Base-by-base conservation (phyloP, 352 stramenopile genomes). In the Phytophthora colocasiae region DNA sequence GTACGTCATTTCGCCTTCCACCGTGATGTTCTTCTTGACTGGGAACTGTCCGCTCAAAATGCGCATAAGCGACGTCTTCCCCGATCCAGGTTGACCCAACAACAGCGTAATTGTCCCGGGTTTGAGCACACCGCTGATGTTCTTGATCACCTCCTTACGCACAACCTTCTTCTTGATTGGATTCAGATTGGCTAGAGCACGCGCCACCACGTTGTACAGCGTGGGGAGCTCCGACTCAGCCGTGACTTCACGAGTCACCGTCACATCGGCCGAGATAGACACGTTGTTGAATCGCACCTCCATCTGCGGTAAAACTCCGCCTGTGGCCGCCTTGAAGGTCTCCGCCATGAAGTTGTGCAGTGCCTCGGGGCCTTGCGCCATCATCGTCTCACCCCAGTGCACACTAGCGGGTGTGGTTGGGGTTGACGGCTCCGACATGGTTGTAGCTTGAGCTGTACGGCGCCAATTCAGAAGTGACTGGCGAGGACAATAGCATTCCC, bases 211-310 rank as follows among this genome's bases (percentile, higher is more conserved):
- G 66, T 86, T 89, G 63, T 63, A 70, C 4, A 90, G 60, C 39
- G 76, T 90, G 9, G 81, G 76, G 34, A 87, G 69, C 31, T 75
- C 66, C 6, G 17, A 67, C 4, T 50, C 58, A 31, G 27, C 51
- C 3, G 46, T 50, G 29, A 64, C 56, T 51, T 81, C 63, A 32
- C 59, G 66, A 11, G 74, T 60, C 9, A 78, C 62, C 2, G 64
- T 71, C 9, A 80, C 69, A 29, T 90, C 65, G 0, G 80, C 82
- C n/a, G 73, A 73, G 32, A 88, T 48, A 10, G 73, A 80, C 45
- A 91, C 39, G 51, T 91, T 40, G 2, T 65, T 58, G 55, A 89
- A 87, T 26, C 77, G 82, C 32, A 91, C 71, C 52, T 91, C 82
- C 63, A 88, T 80, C 50, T 89, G 78, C 3, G 80, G 82, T 38